phyloP scores from a whole-genome alignment of 129 eudicot genomes.

The Glebionis coronaria region DNA sequence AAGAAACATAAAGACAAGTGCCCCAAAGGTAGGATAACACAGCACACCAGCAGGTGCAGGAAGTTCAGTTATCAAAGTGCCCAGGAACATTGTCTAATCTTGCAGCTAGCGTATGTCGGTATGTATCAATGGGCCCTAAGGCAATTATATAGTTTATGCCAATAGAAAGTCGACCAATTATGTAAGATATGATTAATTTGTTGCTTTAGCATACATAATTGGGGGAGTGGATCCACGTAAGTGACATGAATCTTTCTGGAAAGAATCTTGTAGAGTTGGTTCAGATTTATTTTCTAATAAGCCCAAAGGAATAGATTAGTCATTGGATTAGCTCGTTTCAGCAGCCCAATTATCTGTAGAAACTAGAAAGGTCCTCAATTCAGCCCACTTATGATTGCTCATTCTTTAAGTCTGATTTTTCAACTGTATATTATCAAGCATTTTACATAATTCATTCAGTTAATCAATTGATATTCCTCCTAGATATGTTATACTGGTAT shows the following conservation, averaged over 20 bases:
- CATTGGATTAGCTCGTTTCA: neutral
- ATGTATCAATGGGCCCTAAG: neutral
- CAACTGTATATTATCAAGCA: slow-evolving; percentile 9
- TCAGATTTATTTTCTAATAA: neutral
- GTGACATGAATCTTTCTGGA: slow-evolving; percentile 9
- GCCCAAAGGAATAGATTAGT: slow-evolving; percentile 3
- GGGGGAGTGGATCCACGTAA: slow-evolving; percentile 7
- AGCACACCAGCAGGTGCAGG: neutral
- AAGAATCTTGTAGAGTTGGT: slow-evolving; percentile 3
- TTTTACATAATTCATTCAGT: neutral
- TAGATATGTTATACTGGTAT: slow-evolving; percentile 2
- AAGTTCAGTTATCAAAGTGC: neutral
- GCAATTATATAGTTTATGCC: neutral
- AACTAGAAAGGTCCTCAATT: slow-evolving; percentile 8
- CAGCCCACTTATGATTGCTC: neutral
- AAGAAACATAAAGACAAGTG: neutral
- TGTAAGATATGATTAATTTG: neutral
- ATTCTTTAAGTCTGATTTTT: neutral
- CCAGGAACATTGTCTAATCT: neutral
- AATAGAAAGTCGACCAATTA: neutral
- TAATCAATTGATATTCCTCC: neutral
- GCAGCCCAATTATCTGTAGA: slow-evolving; percentile 5
- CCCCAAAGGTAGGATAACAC: neutral
- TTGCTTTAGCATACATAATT: slow-evolving; percentile 5
- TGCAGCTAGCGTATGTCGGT: neutral